Evolutionary conservation across 176 grass and related monocot species (phyloP), one percentile per base, ranked within the genome.

Genomic region (Juncus effusus): DNA sequence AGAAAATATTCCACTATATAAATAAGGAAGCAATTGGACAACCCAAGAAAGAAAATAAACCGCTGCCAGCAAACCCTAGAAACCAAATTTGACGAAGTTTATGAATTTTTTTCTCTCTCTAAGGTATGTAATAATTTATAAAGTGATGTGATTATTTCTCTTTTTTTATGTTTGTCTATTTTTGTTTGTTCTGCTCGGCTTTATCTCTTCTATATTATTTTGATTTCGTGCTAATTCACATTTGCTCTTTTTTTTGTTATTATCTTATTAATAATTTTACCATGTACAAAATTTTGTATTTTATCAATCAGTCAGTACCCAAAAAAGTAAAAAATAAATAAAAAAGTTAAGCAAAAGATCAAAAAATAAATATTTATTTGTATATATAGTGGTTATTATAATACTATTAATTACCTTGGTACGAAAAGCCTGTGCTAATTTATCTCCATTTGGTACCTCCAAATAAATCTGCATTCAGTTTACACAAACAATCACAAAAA

Each of bases 391-490:
- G 19, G 19, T 28, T 28, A 28, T 28, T 28, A 28, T 28, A 28
- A 28, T 28, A 28, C 19, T 67, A 59, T 51, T n/a, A n/a, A 59
- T 13, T 79, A 99, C 94, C 94, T 99, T 99, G 0, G 56, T 80
- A 67, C 86, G 88, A 76, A 99, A 78, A 77, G 88, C 85, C 62
- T 87, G 85, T 51, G 88, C 94, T 75, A 93, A 82, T 79, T 75
- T 99, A 80, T 93, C 94, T 36, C 88, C 72, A 74, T 75, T 92
- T 40, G 94, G 94, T 59, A 99, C 83, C 59, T 99, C 94, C 67
- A 99, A 78, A 74, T 99, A 99, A 74, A 99, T 82, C 94, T 99
- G 80, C 11, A 70, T 73, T 13, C 15, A 66, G 7, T 37, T 60
- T 10, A 47, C n/a, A 73, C 5, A 15, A 13, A 56, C n/a, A 41